phyloP scores from a whole-genome alignment of 257 asterid species.

The Eustoma russellianum region DNA sequence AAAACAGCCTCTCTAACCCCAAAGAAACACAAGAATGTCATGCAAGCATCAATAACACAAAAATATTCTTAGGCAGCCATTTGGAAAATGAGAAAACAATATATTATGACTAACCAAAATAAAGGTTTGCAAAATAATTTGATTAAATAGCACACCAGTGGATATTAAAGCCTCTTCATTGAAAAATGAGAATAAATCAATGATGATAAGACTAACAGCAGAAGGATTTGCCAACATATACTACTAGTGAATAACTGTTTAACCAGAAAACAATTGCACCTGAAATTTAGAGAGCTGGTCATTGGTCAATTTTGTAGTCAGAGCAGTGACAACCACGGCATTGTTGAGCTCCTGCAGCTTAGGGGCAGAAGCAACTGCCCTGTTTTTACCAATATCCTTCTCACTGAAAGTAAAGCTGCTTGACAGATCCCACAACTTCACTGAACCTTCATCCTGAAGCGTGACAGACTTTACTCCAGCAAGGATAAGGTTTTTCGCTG shows the following conservation, averaged over 20 bases:
- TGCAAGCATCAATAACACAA: too few relatives aligned
- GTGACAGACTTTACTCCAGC: slow-evolving; percentile 97
- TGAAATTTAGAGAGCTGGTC: slow-evolving; percentile 69
- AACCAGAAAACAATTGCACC: slow-evolving; percentile 21
- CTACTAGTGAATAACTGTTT: background rate
- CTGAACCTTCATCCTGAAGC: slow-evolving; percentile 74
- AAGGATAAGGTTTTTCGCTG: slow-evolving; percentile 90
- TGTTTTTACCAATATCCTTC: slow-evolving; percentile 77
- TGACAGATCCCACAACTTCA: slow-evolving; percentile 86
- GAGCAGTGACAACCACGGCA: slow-evolving; percentile 64
- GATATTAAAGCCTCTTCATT: too few relatives aligned
- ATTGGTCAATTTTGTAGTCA: slow-evolving; percentile 57
- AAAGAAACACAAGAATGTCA: too few relatives aligned
- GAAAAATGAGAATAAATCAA: too few relatives aligned
- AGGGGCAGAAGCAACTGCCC: slow-evolving; percentile 79
- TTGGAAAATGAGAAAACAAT: too few relatives aligned
- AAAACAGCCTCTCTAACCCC: too few relatives aligned
- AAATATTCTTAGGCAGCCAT: too few relatives aligned
- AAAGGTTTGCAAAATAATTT: too few relatives aligned
- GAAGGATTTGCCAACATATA: background rate
- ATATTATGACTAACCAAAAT: too few relatives aligned
- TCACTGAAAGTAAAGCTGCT: slow-evolving; percentile 79
- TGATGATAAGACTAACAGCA: too few relatives aligned
- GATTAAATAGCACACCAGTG: too few relatives aligned
- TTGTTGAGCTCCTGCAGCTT: slow-evolving; percentile 88